These are phyloP conservation scores for Yamadazyma olivae DNA, from an alignment of 805 yeast genomes.

Conservation along the genomic window DNA sequence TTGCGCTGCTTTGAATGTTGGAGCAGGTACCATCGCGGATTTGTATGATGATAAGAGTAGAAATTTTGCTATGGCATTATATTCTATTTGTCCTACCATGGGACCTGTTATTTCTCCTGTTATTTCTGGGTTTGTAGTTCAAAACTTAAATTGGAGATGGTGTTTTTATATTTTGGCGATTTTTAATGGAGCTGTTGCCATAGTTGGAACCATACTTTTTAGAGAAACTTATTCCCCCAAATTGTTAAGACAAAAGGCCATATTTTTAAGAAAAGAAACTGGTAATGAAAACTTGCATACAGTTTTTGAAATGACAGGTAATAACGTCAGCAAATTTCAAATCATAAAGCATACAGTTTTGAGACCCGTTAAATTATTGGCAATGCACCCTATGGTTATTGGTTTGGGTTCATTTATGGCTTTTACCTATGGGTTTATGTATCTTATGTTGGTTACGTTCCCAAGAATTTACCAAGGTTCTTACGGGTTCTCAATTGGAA, in stretches of 20 bases:
- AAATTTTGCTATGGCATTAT: slow-evolving; percentile 34
- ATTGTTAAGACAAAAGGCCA: slow-evolving; percentile 26
- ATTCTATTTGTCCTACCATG: slow-evolving; percentile 33
- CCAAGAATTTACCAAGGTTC: slow-evolving; percentile 27
- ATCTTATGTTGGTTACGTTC: slow-evolving; percentile 38
- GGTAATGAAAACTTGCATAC: slow-evolving; percentile 37
- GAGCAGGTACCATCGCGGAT: slow-evolving; percentile 39
- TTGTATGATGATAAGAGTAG: slow-evolving; percentile 30
- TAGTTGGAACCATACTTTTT: slow-evolving; percentile 26
- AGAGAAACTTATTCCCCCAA: slow-evolving; percentile 37
- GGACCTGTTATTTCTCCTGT: slow-evolving; percentile 41
- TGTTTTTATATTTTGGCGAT: slow-evolving; percentile 32
- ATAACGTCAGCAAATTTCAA: slow-evolving; percentile 4
- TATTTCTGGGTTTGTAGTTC: slow-evolving; percentile 33
- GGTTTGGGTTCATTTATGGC: slow-evolving; percentile 43
- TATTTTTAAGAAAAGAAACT: slow-evolving; percentile 25
- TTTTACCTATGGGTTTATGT: slow-evolving; percentile 40
- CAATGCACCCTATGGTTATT: slow-evolving; percentile 35
- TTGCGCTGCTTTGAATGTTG: slow-evolving; percentile 36
- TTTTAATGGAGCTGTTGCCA: slow-evolving; percentile 32
- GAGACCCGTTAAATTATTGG: slow-evolving; percentile 31
- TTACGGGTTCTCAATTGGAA: slow-evolving; percentile 31
- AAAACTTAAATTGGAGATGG: slow-evolving; percentile 35
- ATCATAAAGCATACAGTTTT: slow-evolving; percentile 14
- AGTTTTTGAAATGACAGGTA: slow-evolving; percentile 29